Evolutionary conservation across 106 monocot genomes (phyloP), one percentile per base, ranked within the genome.

Genomic region (Dendrobium nobile): DNA sequence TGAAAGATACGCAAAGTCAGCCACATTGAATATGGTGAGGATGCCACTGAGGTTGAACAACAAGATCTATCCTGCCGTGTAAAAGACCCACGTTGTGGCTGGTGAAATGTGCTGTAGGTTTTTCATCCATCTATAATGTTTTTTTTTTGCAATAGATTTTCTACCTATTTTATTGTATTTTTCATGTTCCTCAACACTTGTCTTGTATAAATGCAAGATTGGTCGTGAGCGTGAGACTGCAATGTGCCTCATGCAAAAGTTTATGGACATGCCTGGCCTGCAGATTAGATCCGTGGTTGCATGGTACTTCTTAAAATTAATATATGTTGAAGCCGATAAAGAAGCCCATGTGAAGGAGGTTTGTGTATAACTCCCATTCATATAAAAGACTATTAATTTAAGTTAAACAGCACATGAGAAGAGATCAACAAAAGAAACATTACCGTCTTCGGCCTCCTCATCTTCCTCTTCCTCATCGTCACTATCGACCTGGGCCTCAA

Each of bases 311-410:
- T 99, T 22, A 99, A 79, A 93, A 87, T 72, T 99, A 82, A 95
- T 99, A 33, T 95, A 99, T 87, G 85, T 99, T 54, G 99, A 99
- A 89, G 99, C 99, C 47, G 93, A 91, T 40, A 95, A 93, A 85
- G 99, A 99, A 87, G 92, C 95, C n/a, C 95, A 99, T 91, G 95
- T 99, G 19, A 93, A 90, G 45, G 95, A 99, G 93, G 99, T 99
- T 80, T n/a, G n/a, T 67, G 70, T 55, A 73, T 8, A 7, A 10
- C 64, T 82, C n/a, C n/a, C 45, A 82, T 79, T 61, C 56, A 45
- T 40, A 20, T 48, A 18, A 15, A 76, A 43, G n/a, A n/a, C n/a
- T n/a, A n/a, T n/a, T 44, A 75, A 54, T 54, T 19, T 6, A 74
- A 79, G 16, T 54, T 41, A 45, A 58, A 51, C 65, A 37, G 37